Percentiles rank a stretch among this genome's conserved stretches.
phyloP scores from a whole-genome alignment of 768 basidiomycete species.

The Amanita inopinata region DNA sequence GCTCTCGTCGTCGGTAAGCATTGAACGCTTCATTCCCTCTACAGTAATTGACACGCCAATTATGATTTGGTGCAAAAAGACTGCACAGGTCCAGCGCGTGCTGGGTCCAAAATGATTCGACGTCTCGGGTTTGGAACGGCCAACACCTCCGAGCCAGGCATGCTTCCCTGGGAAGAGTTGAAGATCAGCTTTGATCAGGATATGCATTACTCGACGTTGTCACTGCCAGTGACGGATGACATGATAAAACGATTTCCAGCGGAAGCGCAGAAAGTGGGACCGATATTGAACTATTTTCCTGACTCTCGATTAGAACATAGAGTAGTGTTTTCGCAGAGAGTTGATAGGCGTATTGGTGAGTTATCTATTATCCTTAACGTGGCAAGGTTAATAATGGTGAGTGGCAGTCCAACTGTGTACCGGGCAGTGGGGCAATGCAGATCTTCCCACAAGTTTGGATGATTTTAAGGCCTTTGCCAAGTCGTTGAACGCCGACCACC shows the following conservation, averaged over 20 bases:
- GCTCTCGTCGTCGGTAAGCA: neutral
- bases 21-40: neutral
- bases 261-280: neutral
- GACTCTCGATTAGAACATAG: neutral
- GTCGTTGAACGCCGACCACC: constrained; percentile 10
- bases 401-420: constrained; percentile 5
- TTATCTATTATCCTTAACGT: neutral
- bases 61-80: constrained; percentile 18
- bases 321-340: neutral
- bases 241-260: neutral
- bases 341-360: neutral
- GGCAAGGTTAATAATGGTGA: neutral
- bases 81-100: constrained; percentile 20
- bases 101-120: constrained; percentile 19
- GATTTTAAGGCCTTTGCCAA: constrained; percentile 10
- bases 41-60: too few species aligned
- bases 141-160: neutral
- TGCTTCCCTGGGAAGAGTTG: neutral
- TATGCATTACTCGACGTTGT: neutral
- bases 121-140: constrained; percentile 13
- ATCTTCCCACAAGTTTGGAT: constrained; percentile 12
- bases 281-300: neutral
- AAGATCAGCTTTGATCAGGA: neutral
- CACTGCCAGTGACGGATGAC: neutral
- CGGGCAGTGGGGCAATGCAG: constrained; percentile 2